Conservation (phyloP, 257 asterid genomes). For the Solanum gracilifrons region DNA sequence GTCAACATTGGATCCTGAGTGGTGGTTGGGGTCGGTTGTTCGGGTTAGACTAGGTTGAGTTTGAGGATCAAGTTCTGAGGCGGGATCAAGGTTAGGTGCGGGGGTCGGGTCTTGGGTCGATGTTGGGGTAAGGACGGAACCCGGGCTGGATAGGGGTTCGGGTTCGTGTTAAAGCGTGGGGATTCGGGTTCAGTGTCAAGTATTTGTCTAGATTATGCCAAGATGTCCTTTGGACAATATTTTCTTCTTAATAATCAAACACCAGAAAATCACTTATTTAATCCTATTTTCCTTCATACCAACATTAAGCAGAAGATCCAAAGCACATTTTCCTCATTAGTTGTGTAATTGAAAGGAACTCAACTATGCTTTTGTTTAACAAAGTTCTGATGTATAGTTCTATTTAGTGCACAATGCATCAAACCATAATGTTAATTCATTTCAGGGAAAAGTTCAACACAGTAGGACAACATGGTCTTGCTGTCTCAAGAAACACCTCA, state of each 20-base stretch:
- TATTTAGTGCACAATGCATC: background rate
- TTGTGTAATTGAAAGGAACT: background rate
- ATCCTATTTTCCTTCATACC: background rate
- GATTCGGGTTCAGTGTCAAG: background rate
- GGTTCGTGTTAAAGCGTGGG: background rate
- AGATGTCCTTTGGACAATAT: background rate
- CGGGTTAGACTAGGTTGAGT: background rate
- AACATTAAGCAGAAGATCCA: background rate
- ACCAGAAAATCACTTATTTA: background rate
- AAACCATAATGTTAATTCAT: background rate
- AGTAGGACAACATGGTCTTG: constrained; percentile 4
- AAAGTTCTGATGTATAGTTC: background rate
- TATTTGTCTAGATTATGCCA: background rate
- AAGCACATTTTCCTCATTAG: background rate
- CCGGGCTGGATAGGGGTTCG: background rate
- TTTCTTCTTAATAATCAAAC: background rate
- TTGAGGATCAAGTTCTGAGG: background rate
- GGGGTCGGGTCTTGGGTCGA: background rate
- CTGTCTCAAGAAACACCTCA: background rate
- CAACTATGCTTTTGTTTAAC: background rate
- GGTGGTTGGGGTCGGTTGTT: background rate
- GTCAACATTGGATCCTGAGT: background rate
- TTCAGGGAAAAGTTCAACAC: constrained; percentile 33
- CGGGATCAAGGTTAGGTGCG: background rate
- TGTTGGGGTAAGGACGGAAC: background rate